A percentile compares a stretch with the other conserved stretches of the same genome.
Conservation (phyloP, 2,329 filamentous ascomycete genomes). For the Pseudodiploospora longispora region DNA sequence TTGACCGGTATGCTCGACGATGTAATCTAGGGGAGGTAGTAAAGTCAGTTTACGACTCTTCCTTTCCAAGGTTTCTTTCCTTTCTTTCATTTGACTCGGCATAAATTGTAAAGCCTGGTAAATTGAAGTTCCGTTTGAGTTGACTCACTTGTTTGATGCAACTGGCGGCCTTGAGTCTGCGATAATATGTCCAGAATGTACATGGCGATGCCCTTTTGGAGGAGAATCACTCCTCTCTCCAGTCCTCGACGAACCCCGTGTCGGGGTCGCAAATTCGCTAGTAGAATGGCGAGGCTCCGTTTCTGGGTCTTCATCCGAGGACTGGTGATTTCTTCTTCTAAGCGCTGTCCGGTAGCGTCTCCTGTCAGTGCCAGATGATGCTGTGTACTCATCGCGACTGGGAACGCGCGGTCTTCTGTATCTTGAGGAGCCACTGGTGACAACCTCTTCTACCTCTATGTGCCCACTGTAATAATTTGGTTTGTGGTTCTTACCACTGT, state of each 20-base stretch:
- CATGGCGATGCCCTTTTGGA: constrained; percentile 17
- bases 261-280: constrained; percentile 18
- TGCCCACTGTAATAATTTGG: constrained; percentile 1
- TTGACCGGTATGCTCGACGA: constrained; percentile 12
- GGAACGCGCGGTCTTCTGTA: constrained; percentile 10
- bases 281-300: constrained; percentile 12
- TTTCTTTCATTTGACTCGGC: no score
- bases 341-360: constrained; percentile 8
- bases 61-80: no score
- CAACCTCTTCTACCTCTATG: constrained; percentile 21
- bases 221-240: constrained; percentile 21
- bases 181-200: constrained; percentile 20
- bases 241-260: constrained; percentile 19
- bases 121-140: not conserved
- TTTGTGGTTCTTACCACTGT: no score
- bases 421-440: constrained; percentile 12
- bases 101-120: no score
- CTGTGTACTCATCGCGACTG: constrained; percentile 20
- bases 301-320: constrained; percentile 16
- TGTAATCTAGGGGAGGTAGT: constrained; percentile 5
- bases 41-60: not conserved
- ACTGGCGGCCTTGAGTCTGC: constrained; percentile 26
- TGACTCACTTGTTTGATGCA: constrained; percentile 22
- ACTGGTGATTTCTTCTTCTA: constrained; percentile 7
- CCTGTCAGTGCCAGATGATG: constrained; percentile 16